Evolutionary conservation across 2,329 filamentous ascomycete species (phyloP).

Genomic region (Exophiala xenobiotica): DNA sequence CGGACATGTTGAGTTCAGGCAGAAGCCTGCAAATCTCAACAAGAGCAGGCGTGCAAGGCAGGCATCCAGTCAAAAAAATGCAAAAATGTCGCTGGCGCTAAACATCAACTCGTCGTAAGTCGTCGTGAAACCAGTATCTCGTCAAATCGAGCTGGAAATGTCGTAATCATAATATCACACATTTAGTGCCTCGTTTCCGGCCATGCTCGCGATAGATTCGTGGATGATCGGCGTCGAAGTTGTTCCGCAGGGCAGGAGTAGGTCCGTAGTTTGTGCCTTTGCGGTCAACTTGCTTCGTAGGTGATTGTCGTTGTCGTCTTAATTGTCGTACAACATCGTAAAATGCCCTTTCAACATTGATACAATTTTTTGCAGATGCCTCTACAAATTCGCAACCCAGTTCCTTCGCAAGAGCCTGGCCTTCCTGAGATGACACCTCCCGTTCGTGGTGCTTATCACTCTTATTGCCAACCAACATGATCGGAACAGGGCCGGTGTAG

Average conservation of each 20-base stretch:
- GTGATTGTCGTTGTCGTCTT: conserved; percentile 70
- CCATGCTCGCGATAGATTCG: conserved; percentile 26
- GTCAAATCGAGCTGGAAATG: not conserved
- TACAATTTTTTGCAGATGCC: conserved; percentile 94
- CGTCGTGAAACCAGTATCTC: conserved; percentile 7
- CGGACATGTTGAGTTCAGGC: too few relatives aligned
- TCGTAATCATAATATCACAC: conserved; percentile 28
- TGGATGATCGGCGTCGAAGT: conserved; percentile 21
- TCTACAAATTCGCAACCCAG: conserved; percentile 96
- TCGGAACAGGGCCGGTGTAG: conserved; percentile 63
- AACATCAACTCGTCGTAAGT: conserved; percentile 10
- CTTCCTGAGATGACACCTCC: conserved; percentile 95
- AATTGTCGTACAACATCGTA: conserved; percentile 95
- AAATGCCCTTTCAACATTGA: conserved; percentile 97
- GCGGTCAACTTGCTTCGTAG: conserved; percentile 33
- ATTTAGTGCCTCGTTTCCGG: conserved; percentile 25
- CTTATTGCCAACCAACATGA: conserved; percentile 99
- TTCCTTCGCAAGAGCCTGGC: conserved; percentile 84
- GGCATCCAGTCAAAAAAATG: not conserved
- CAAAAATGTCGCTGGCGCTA: conserved; percentile 2
- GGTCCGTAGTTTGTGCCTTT: conserved; percentile 21
- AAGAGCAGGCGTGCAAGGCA: not conserved
- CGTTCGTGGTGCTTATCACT: conserved; percentile 94
- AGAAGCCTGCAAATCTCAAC: not conserved
- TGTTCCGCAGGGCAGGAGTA: conserved; percentile 12